These are phyloP conservation scores for Aspergillus sp. DNA, from an alignment of 2,329 filamentous ascomycete species.

Conservation along the genomic window DNA sequence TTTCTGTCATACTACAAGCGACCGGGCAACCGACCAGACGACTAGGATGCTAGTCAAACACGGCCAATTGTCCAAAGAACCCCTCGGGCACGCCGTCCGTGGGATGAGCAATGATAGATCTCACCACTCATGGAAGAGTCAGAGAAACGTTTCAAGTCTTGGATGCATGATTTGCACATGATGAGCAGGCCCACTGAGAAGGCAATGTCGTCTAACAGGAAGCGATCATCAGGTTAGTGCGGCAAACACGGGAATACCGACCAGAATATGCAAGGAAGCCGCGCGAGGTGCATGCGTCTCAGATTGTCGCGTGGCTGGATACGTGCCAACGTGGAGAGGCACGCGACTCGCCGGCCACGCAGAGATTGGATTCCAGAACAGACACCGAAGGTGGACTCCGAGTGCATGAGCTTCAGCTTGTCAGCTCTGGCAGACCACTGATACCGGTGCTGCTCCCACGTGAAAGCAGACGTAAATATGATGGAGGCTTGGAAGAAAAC, in stretches of 20 bases:
- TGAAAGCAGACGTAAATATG: neutral
- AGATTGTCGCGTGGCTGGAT: neutral
- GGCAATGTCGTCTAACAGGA: neutral
- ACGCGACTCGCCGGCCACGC: neutral
- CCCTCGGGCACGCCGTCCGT: no score
- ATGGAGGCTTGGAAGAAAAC: neutral
- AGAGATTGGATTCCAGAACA: neutral
- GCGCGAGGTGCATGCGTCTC: neutral
- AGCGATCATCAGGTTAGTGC: neutral
- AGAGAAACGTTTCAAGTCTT: no score
- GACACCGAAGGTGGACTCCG: no score
- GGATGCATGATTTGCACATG: neutral
- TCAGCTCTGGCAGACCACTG: no score
- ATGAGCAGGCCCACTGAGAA: neutral
- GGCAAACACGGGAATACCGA: neutral
- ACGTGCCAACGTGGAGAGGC: neutral
- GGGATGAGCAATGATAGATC: no score
- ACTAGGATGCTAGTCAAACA: no score
- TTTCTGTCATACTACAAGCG: no score
- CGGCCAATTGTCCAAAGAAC: no score
- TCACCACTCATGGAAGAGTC: no score
- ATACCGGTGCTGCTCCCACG: no score
- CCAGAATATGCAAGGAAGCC: slow-evolving; percentile 5
- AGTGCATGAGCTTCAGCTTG: no score
- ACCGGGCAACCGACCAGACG: no score